Percentiles rank a stretch among this genome's conserved stretches.
phyloP scores from a whole-genome alignment of 768 basidiomycete species.

The Lactifluus rugatus region DNA sequence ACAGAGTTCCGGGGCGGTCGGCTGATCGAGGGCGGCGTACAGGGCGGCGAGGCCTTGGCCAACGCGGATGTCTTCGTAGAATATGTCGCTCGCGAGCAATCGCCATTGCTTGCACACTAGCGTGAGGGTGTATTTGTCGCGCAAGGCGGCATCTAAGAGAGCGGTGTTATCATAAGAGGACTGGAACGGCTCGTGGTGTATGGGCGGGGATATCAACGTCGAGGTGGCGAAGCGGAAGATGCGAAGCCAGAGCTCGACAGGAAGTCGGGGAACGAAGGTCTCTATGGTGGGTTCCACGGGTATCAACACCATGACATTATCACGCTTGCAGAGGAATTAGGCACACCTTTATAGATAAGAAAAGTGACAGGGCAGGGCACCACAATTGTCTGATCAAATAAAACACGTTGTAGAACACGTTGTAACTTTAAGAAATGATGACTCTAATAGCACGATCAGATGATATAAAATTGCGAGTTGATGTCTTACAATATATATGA shows the following conservation, averaged over 20 bases:
- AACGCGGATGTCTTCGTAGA: slow-evolving; percentile 19
- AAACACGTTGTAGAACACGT: too few relatives aligned
- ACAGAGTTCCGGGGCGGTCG: background rate
- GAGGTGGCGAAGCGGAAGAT: slow-evolving; percentile 17
- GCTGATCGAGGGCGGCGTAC: background rate
- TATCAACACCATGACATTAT: background rate
- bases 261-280: background rate
- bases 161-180: background rate
- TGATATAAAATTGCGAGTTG: background rate
- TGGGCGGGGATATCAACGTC: background rate
- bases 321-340: background rate
- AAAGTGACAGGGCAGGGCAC: background rate
- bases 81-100: slow-evolving; percentile 4
- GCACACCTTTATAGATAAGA: background rate
- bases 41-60: slow-evolving; percentile 9
- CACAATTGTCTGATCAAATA: too few relatives aligned
- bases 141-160: background rate
- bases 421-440: too few relatives aligned
- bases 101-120: slow-evolving; percentile 17
- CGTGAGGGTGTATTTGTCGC: slow-evolving; percentile 7
- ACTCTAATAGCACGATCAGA: background rate
- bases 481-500: too few relatives aligned
- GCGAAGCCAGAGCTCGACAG: slow-evolving; percentile 17
- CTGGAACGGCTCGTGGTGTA: slow-evolving; percentile 8
- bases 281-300: background rate